A percentile compares a stretch with the other conserved stretches of the same genome.
Evolutionary conservation across 148 eudicot genomes (phyloP).

Genomic region (Rhododendron kiyosumense): DNA sequence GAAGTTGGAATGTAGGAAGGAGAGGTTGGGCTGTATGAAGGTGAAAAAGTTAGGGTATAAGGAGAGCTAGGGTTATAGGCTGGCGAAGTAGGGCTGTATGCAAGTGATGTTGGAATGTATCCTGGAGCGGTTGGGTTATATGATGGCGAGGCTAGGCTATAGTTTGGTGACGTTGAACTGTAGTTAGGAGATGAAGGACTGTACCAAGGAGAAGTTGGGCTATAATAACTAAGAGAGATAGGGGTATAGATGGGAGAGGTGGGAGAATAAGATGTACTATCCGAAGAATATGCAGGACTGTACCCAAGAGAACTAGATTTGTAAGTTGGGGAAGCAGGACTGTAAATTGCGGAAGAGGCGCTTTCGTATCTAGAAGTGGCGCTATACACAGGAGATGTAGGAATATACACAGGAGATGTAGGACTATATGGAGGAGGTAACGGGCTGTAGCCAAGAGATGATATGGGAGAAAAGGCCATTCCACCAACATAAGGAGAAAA

Average conservation of each 20-base stretch:
- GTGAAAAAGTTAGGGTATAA: conserved; percentile 42
- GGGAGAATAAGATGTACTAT: conserved; percentile 38
- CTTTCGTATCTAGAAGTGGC: conserved; percentile 20
- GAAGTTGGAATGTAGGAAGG: conserved; percentile 55
- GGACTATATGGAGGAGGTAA: conserved; percentile 46
- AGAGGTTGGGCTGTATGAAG: conserved; percentile 53
- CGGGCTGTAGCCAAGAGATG: conserved; percentile 51
- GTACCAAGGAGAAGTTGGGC: conserved; percentile 42
- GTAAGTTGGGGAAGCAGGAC: conserved; percentile 43
- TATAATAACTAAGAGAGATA: conserved; percentile 34
- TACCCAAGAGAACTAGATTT: conserved; percentile 45
- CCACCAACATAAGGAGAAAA: conserved; percentile 58
- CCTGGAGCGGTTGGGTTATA: conserved; percentile 49
- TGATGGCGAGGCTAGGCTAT: conserved; percentile 41
- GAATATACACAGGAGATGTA: conserved; percentile 28
- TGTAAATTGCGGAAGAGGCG: conserved; percentile 48
- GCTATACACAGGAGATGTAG: conserved; percentile 28
- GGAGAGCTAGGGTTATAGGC: conserved; percentile 50
- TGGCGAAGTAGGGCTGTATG: background rate
- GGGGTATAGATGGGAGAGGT: conserved; percentile 36
- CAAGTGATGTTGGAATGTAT: conserved; percentile 46
- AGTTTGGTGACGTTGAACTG: conserved; percentile 45
- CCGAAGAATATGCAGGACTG: conserved; percentile 41
- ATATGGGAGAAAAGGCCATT: conserved; percentile 45
- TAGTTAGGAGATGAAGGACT: conserved; percentile 47